Base-by-base conservation (phyloP, 495 filamentous ascomycete species). In the Daldinia concentrica region DNA sequence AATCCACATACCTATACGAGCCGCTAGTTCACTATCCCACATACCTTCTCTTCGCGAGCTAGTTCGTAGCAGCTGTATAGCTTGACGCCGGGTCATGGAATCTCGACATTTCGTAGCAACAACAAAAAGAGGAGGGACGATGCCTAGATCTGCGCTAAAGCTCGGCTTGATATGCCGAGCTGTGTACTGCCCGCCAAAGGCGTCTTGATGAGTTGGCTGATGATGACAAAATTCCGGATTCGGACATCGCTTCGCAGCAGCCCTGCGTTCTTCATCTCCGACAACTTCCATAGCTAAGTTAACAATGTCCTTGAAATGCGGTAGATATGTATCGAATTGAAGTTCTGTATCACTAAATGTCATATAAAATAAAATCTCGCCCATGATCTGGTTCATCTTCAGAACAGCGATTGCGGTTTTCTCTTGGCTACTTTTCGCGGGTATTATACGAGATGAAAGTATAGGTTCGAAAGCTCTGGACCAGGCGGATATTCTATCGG, bases 81-180 rank as follows among this genome's bases (percentile, higher is more conserved):
- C 89, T 62, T 84, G 82, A 4, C 85, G 79, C 12, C 89, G 80
- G 52, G 87, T 82, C 0, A 74, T 50, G 1, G 84, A 80, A 64
- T 91, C 84, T 14, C 88, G 85, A 73, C 88, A 91, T 65, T 84
- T 85, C 12, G 84, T 87, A 7, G 86, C 88, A 12, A 85, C 84
- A 11, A 87, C 78, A 63, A 85, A 91, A 2, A 90, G 79, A 0
- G 86, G 82, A 15, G 79, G 79, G 7, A 90, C 83, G 30, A 89
- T 84, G 24, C 84, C 85, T 24, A 87, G 68, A 54, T 88, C 87
- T 37, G 82, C 82, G 68, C 82, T 85, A 74, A 85, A 85, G 70
- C 80, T 83, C 6, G 83, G 80, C 73, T 85, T 85, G 69, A 85
- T 83, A 66, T 85, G 82, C 1, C 77, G 73, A 15, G 83, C 81